phyloP scores from a whole-genome alignment of 768 basidiomycete genomes.

The Boletus coccyginus region DNA sequence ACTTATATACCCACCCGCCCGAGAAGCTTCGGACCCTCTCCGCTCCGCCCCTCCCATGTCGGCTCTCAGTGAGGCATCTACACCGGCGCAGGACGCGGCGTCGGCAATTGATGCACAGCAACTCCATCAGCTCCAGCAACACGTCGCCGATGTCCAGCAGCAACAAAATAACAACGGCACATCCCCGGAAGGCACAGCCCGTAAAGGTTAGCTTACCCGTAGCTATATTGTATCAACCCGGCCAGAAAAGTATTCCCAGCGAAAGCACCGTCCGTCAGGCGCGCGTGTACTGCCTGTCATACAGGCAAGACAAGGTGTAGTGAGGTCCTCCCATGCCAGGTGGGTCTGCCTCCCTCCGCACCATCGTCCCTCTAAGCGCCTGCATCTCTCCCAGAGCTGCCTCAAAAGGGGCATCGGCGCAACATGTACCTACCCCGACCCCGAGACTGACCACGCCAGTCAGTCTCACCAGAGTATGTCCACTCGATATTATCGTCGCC shows the following conservation, averaged over 20 bases:
- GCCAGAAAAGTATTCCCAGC: constrained; percentile 39
- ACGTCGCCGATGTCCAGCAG: constrained; percentile 35
- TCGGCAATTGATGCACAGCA: constrained; percentile 57
- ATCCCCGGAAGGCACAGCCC: constrained; percentile 33
- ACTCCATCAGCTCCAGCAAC: constrained; percentile 41
- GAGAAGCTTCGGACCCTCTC: constrained; percentile 29
- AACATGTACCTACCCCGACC: constrained; percentile 75
- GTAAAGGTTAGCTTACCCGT: constrained; percentile 56
- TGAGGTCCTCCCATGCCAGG: constrained; percentile 81
- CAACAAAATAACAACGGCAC: constrained; percentile 32
- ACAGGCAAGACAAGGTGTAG: constrained; percentile 82
- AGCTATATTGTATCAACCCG: constrained; percentile 6
- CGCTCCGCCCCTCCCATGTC: constrained; percentile 61
- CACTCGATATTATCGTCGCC: not conserved
- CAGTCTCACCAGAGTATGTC: constrained; percentile 30
- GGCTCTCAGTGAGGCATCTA: constrained; percentile 68
- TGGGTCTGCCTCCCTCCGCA: constrained; percentile 26
- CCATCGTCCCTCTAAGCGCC: constrained; percentile 7
- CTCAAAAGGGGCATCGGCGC: constrained; percentile 75
- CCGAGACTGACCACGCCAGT: constrained; percentile 52
- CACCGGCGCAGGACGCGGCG: constrained; percentile 66
- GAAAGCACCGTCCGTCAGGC: constrained; percentile 77
- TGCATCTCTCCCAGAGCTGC: constrained; percentile 54
- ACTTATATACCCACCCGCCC: constrained; percentile 29
- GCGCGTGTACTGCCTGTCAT: constrained; percentile 80